Evolutionary conservation across 1,139 yeast species (phyloP), one percentile per base, ranked within the genome.

Genomic region (Magnusiomyces ingens): DNA sequence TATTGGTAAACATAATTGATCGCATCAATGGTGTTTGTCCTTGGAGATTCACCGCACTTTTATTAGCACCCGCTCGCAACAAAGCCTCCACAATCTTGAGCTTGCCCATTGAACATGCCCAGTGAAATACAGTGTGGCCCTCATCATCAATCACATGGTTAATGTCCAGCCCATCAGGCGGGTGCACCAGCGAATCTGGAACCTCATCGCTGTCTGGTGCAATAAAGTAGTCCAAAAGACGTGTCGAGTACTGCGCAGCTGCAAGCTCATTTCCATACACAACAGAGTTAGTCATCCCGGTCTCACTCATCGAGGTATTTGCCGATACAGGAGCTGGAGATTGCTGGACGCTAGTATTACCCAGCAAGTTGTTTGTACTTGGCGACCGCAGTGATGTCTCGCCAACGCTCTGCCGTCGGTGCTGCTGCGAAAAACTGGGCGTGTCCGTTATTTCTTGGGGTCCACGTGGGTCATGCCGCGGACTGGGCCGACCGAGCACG

Each of bases 81-180:
- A 93, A 70, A 19, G 88, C 72, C 60, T 84, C 87, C 51, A 90
- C 81, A 67, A 91, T 77, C 45, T 80, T 80, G 52, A 82, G 71
- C 60, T 86, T 84, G 8, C 96, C 97, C 75, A 93, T 85, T 0
- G 98, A 90, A 11, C 95, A 82, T 0, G 98, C 96, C 99, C 99
- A 93, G 67, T 93, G 98, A 59, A 93, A 77, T 0, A 97, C 90
- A 0, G 97, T 87, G 63, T 93, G 97, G 0, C 97, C 97, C 68
- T 93, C 98, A 60, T 88, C 95, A 64, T 93, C 99, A 47, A 93
- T 88, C 4, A 91, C 81, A 58, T 82, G 91, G 69, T 91, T 88
- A 58, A 90, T 82, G 62, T 89, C 84, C 62, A 89, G 85, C 60
- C 88, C 89, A 19, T 76, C 73, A 0, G 96, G 96, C 1, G 95